Evolutionary conservation across 108 stramenopile species (phyloP).

Genomic region (Cylindrotheca closterium): DNA sequence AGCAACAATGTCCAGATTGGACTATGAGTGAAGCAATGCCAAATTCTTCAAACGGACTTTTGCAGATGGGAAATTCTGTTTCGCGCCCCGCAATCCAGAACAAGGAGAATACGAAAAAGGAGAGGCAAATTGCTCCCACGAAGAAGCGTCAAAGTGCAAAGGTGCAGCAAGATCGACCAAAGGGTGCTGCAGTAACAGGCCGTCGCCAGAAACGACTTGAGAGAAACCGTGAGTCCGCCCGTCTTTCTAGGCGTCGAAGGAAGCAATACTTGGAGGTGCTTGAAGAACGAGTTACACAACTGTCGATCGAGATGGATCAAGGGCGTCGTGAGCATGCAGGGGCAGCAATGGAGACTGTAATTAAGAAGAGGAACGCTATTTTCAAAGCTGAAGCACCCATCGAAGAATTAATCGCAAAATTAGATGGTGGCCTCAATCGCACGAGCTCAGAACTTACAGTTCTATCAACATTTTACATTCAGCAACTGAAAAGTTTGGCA

Average conservation of each 20-base stretch:
- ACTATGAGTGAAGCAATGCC: too few species aligned
- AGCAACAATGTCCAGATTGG: too few species aligned
- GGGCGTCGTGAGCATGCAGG: constrained; percentile 74
- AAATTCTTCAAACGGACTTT: too few species aligned
- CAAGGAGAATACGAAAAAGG: background rate
- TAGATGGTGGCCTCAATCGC: constrained; percentile 10
- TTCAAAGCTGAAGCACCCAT: constrained; percentile 22
- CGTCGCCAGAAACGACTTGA: constrained; percentile 86
- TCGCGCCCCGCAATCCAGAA: background rate
- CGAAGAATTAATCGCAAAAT: background rate
- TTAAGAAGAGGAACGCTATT: constrained; percentile 28
- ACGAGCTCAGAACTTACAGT: constrained; percentile 47
- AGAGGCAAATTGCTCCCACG: background rate
- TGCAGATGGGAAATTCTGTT: too few species aligned
- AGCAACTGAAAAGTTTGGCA: constrained; percentile 76
- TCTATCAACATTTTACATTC: constrained; percentile 58
- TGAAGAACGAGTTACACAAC: constrained; percentile 69
- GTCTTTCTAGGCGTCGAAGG: constrained; percentile 84
- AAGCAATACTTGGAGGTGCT: constrained; percentile 96
- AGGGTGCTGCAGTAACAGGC: constrained; percentile 18
- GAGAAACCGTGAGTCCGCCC: constrained; percentile 94
- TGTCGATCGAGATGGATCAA: constrained; percentile 76
- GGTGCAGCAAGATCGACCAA: background rate
- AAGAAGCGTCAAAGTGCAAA: background rate
- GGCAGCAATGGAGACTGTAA: constrained; percentile 37